Conservation (phyloP, 805 yeast species). For the Wickerhamiella allomyrinae region DNA sequence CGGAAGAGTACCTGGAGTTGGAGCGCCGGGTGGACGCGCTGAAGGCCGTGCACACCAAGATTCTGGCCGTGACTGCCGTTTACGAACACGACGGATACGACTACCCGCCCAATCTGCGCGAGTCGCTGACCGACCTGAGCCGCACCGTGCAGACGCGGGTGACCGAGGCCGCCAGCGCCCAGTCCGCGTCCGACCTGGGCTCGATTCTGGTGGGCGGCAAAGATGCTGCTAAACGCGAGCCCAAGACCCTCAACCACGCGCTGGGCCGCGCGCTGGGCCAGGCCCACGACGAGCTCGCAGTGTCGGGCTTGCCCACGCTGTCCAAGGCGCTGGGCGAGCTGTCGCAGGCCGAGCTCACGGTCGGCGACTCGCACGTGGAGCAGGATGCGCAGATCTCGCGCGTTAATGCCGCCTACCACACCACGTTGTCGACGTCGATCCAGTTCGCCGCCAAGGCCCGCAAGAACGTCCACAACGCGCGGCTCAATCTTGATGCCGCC, state of each 20-base stretch:
- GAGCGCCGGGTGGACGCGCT: constrained; percentile 63
- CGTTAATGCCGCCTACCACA: constrained; percentile 52
- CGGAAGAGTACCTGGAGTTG: constrained; percentile 63
- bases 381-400: constrained; percentile 65
- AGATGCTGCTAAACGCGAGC: constrained; percentile 28
- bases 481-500: constrained; percentile 68
- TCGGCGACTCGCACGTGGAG: constrained; percentile 69
- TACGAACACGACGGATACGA: constrained; percentile 72
- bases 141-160: constrained; percentile 51
- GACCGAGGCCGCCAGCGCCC: constrained; percentile 52
- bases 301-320: constrained; percentile 36
- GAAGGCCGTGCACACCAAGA: constrained; percentile 47
- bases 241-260: constrained; percentile 75
- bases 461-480: constrained; percentile 58
- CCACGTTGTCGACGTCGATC: constrained; percentile 46
- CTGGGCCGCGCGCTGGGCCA: constrained; percentile 48
- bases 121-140: constrained; percentile 60
- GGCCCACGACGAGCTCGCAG: constrained; percentile 22
- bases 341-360: constrained; percentile 54
- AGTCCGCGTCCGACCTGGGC: constrained; percentile 72
- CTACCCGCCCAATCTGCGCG: constrained; percentile 63
- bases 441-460: constrained; percentile 54
- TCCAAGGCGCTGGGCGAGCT: constrained; percentile 50
- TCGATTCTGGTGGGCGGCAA: constrained; percentile 35
- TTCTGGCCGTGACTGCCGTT: constrained; percentile 38